These are phyloP conservation scores for Symbiodinium natans DNA, from an alignment of 73 alveolate species.

Conservation along the genomic window DNA sequence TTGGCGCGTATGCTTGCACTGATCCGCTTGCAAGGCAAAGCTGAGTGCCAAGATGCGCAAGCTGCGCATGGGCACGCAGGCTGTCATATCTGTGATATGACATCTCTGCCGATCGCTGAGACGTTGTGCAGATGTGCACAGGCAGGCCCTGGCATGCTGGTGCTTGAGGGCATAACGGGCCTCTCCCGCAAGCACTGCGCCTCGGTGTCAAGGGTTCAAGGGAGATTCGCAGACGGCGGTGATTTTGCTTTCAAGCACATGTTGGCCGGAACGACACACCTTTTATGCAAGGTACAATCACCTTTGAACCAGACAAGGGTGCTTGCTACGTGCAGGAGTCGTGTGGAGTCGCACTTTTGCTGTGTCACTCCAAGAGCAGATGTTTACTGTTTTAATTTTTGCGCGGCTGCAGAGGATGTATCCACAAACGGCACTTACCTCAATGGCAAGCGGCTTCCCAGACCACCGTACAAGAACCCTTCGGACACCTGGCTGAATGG, in stretches of 20 bases:
- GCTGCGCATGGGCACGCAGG: constrained; percentile 82
- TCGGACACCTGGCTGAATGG: neutral
- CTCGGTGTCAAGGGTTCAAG: neutral
- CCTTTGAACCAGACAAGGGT: constrained; percentile 80
- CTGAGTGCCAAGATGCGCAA: constrained; percentile 76
- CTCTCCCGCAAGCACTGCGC: constrained; percentile 66
- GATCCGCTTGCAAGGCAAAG: neutral
- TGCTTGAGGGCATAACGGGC: constrained; percentile 72
- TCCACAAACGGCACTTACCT: constrained; percentile 88
- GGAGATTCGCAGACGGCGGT: no score
- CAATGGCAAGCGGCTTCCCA: constrained; percentile 87
- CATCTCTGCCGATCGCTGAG: neutral
- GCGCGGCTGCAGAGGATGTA: constrained; percentile 20
- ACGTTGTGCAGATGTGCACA: neutral
- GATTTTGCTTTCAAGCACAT: neutral
- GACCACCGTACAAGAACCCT: constrained; percentile 88
- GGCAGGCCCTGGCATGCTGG: constrained; percentile 74
- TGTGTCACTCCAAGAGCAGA: neutral
- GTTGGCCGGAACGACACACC: no score
- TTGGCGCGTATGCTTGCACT: neutral
- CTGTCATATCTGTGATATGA: neutral
- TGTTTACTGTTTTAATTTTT: no score
- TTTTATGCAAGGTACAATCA: constrained; percentile 26
- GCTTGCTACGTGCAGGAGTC: constrained; percentile 77
- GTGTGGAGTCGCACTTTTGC: neutral